A percentile compares a stretch with the other conserved stretches of the same genome.
phyloP scores from a whole-genome alignment of 805 yeast species.

The Lipomyces oligophaga region DNA sequence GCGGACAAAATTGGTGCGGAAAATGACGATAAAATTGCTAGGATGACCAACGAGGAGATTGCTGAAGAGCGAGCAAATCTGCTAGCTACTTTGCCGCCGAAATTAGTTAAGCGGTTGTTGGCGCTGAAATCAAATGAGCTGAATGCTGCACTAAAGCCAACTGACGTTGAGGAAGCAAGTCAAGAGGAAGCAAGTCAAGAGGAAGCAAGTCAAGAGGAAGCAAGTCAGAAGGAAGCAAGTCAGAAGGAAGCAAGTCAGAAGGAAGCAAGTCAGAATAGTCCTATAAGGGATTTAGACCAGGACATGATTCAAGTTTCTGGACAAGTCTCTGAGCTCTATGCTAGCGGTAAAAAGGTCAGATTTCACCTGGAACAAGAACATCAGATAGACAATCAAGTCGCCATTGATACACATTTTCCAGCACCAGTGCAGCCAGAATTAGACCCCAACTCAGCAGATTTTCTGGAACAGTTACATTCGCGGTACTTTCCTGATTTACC shows the following conservation, averaged over 20 bases:
- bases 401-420: constrained; percentile 23
- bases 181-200: not conserved
- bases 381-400: not conserved
- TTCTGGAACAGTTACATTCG: constrained; percentile 71
- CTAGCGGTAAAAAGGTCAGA: no score
- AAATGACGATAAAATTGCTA: constrained; percentile 20
- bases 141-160: constrained; percentile 6
- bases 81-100: constrained; percentile 20
- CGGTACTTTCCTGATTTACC: constrained; percentile 90
- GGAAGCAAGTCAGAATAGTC: no score
- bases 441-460: constrained; percentile 73
- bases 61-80: constrained; percentile 22
- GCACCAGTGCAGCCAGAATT: constrained; percentile 35
- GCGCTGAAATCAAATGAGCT: constrained; percentile 15
- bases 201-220: constrained; percentile 8
- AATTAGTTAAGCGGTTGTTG: constrained; percentile 15
- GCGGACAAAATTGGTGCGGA: constrained; percentile 24
- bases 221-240: not conserved
- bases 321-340: not conserved
- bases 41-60: constrained; percentile 25
- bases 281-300: no score
- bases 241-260: not conserved
- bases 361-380: not conserved
- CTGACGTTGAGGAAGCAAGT: not conserved
- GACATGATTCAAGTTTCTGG: not conserved